phyloP scores from a whole-genome alignment of 108 stramenopile genomes.

The Cyclotella sp. region DNA sequence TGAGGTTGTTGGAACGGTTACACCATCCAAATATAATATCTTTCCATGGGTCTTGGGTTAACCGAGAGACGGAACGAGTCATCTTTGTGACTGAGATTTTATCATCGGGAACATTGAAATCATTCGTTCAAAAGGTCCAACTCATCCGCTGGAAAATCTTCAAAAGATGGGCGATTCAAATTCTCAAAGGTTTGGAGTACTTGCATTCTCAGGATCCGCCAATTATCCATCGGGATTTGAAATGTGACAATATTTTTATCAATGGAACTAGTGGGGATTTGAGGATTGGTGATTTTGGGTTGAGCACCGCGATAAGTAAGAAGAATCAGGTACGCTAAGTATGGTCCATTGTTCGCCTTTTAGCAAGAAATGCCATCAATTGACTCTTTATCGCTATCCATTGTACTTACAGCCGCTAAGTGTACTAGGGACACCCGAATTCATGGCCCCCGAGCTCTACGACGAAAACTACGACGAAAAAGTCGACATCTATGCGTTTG shows the following conservation, averaged over 20 bases:
- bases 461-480: conserved; percentile 98
- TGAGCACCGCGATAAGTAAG: conserved; percentile 91
- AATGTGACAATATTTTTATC: conserved; percentile 98
- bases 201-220: conserved; percentile 97
- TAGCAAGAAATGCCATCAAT: not conserved
- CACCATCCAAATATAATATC: conserved; percentile 97
- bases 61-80: conserved; percentile 90
- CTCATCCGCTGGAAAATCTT: conserved; percentile 97
- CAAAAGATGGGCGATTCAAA: conserved; percentile 96
- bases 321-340: conserved; percentile 59
- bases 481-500: conserved; percentile 99
- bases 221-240: conserved; percentile 98
- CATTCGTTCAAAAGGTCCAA: conserved; percentile 95
- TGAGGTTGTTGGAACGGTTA: conserved; percentile 91
- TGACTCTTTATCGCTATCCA: not conserved
- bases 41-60: conserved; percentile 98
- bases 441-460: conserved; percentile 99
- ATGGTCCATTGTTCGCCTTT: not conserved
- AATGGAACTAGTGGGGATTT: conserved; percentile 97
- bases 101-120: conserved; percentile 91
- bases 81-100: conserved; percentile 98
- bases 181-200: conserved; percentile 95
- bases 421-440: conserved; percentile 98
- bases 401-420: conserved; percentile 61
- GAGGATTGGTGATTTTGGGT: conserved; percentile 96